Base-by-base conservation (phyloP, 2,329 filamentous ascomycete genomes). In the Alternaria viburni region DNA sequence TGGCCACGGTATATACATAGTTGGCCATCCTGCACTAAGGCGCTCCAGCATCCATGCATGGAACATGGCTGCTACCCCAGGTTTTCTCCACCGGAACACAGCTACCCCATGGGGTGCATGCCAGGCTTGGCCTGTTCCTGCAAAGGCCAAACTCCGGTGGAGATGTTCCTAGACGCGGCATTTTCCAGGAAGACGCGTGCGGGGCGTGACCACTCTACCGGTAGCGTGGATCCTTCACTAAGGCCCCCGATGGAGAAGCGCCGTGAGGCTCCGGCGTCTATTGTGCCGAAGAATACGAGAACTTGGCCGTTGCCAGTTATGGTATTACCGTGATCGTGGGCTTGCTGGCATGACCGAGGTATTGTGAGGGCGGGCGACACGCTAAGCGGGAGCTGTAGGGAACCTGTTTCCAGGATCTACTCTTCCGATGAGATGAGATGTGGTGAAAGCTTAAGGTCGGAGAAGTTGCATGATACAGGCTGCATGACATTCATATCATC, bases 21-120 rank as follows among this genome's bases (percentile, higher is more conserved):
- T 57, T 11, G 43, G 43, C 3, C 43, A 49, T 57, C 43, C 36
- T 45, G 9, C 13, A 30, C n/a, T n/a, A 21, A 47, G 12, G 15
- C n/a, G 23, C 12, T 44, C 26, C 10, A 21, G 19, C 25, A 25
- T 6, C 28, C 26, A 26, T 32, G 44, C 54, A 57, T 47, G 44
- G 44, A 57, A 47, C 54, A 36, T 47, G 26, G 11, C 15, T 47
- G 28, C 28, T 36, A 47, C 54, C 54, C 54, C 54, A 57, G 43
- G 26, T 57, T 47, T 17, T 45, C 54, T 36, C 44, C 26, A 30
- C 19, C 54, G 26, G 43, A 26, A 57, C 17, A 3, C 44, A 15
- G 3, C 44, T 47, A 23, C 54, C 54, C 54, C 54, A 57, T 47
- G 54, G 54, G 54, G 54, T 47, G 15, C 46, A 30, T 46, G 26